Evolutionary conservation across 2,329 filamentous ascomycete species (phyloP), one percentile per base, ranked within the genome.

Genomic region (Aspergillus texensis): DNA sequence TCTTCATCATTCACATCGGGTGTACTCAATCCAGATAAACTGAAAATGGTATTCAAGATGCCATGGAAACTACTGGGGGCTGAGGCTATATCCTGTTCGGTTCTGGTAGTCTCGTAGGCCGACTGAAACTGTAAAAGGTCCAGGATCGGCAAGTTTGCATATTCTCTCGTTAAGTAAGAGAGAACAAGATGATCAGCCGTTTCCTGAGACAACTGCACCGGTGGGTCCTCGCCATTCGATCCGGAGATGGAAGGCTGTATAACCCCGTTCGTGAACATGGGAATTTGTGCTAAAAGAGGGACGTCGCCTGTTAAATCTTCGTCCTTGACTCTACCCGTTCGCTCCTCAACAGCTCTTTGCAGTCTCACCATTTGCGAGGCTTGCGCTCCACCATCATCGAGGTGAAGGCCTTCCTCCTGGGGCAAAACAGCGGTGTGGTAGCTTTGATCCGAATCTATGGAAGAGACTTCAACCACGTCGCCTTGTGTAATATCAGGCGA

Each of bases 131-230:
- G 53, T 5, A 57, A 6, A 21, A 70, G 62, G 36, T 71, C 62
- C 34, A 74, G 66, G 10, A 74, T 67, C 1, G 71, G 71, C 26
- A 72, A 48, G 46, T 70, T 70, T n/a, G 70, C 70, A 61, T 70
- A 71, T 62, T 74, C 71, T 21, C 65, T 67, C 11, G 62, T 65
- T 28, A 74, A 53, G 32, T 74, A 74, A 3, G 54, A 57, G 4
- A 61, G 58, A 12, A 74, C 41, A 14, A 69, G 58, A 32, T 41
- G 60, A 55, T 73, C 70, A 12, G 65, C 61, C 41, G 64, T 24
- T 10, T 65, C 55, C 8, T 65, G 68, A 21, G 65, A 48, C 21
- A 70, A 60, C 45, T 66, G 61, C 11, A 57, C 54, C 2, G 59
- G 41, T 6, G 50, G 52, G 14, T 55, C 26, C 16, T 36, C 34